Percentiles rank a stretch among this genome's conserved stretches.
Evolutionary conservation across 1,139 yeast species (phyloP).

Genomic region (Hemisphaericaspora xylofermentans): DNA sequence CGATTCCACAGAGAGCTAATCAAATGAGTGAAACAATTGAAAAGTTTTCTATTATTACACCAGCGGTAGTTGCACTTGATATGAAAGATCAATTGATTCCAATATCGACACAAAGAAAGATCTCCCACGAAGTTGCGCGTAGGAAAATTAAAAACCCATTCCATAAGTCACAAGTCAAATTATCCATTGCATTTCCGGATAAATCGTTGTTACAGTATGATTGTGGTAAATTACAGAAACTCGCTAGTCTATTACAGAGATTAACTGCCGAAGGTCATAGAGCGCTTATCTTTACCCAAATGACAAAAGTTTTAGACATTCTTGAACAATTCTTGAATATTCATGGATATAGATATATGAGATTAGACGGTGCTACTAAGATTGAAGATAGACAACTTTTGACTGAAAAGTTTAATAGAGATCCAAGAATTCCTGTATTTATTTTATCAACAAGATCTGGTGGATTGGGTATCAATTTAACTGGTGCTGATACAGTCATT

Average conservation of each 20-base stretch:
- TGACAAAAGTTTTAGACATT: constrained; percentile 94
- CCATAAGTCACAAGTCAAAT: constrained; percentile 80
- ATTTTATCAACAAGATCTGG: constrained; percentile 95
- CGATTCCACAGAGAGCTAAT: constrained; percentile 44
- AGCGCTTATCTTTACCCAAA: constrained; percentile 94
- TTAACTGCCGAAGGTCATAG: constrained; percentile 86
- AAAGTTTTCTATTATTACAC: constrained; percentile 84
- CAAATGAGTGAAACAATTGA: constrained; percentile 56
- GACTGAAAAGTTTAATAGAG: constrained; percentile 90
- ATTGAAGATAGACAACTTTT: constrained; percentile 94
- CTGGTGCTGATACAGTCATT: constrained; percentile 99
- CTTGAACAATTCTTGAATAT: constrained; percentile 90
- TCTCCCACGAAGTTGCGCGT: constrained; percentile 33
- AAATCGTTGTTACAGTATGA: constrained; percentile 89
- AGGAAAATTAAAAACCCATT: constrained; percentile 59
- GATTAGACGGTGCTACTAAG: constrained; percentile 96
- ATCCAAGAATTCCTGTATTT: constrained; percentile 83
- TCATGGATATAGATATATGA: constrained; percentile 91
- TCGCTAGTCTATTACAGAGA: constrained; percentile 73
- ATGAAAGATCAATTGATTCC: constrained; percentile 61
- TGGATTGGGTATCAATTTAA: constrained; percentile 93
- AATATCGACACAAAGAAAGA: constrained; percentile 25
- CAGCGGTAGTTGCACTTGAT: constrained; percentile 78
- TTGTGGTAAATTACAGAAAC: constrained; percentile 91
- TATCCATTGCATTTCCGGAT: constrained; percentile 95